Evolutionary conservation across 345 rosid species (phyloP).

Genomic region (Eucalyptus pumila): DNA sequence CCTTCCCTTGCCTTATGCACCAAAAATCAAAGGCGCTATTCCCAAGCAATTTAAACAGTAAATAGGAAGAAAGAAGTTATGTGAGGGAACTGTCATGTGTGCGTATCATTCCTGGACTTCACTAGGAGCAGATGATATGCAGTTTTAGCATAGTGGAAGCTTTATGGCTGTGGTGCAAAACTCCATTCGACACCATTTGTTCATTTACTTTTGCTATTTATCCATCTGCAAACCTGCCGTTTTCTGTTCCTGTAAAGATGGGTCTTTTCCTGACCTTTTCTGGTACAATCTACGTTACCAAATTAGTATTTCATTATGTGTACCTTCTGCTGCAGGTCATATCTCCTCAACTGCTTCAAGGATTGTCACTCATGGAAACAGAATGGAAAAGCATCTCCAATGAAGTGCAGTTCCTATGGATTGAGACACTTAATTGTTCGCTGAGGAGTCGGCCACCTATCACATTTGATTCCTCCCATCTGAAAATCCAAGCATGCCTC

Average conservation of each 20-base stretch:
- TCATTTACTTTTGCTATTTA: neutral
- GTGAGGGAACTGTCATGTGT: neutral
- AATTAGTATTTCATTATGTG: neutral
- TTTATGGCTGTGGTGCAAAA: neutral
- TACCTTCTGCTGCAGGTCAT: constrained; percentile 13
- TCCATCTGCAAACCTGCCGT: neutral
- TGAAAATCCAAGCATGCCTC: constrained; percentile 30
- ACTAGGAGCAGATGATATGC: neutral
- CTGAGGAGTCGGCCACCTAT: constrained; percentile 28
- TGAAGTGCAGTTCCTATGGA: constrained; percentile 26
- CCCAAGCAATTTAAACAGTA: neutral
- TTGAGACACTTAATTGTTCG: constrained; percentile 21
- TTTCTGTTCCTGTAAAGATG: neutral
- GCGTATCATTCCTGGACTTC: neutral
- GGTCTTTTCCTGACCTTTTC: neutral
- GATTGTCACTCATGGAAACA: constrained; percentile 15
- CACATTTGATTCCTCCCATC: constrained; percentile 24
- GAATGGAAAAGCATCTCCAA: constrained; percentile 5
- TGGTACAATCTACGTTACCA: neutral
- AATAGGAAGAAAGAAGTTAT: neutral
- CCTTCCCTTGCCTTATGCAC: neutral
- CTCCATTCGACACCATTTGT: neutral
- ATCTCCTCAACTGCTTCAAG: constrained; percentile 15
- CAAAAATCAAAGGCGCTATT: neutral
- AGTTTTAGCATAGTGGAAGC: neutral